Conservation (phyloP, 2,329 filamentous ascomycete species). For the Colletotrichum sp. region DNA sequence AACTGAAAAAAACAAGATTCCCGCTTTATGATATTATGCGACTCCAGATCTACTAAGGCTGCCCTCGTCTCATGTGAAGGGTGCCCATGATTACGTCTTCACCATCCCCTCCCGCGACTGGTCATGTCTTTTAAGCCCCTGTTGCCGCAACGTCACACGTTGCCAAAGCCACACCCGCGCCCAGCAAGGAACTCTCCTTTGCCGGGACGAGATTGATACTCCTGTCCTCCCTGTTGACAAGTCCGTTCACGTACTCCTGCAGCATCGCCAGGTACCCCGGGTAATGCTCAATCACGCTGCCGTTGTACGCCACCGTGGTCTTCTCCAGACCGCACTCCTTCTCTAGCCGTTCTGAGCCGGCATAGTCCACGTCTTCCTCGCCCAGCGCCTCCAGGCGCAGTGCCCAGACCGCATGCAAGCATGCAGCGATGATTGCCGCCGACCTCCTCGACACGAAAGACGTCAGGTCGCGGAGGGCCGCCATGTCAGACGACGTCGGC, state of each 20-base stretch:
- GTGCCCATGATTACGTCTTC: not conserved
- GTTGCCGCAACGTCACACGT: not conserved
- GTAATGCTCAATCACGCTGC: constrained; percentile 81
- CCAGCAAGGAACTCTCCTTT: constrained; percentile 76
- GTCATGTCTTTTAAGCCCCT: not conserved
- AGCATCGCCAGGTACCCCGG: constrained; percentile 68
- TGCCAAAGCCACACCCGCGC: constrained; percentile 74
- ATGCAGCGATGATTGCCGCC: constrained; percentile 63
- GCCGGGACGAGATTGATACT: constrained; percentile 70
- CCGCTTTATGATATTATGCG: constrained; percentile 2
- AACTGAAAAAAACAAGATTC: not conserved
- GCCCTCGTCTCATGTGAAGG: not conserved
- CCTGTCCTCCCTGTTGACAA: constrained; percentile 47
- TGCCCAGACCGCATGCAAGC: constrained; percentile 64
- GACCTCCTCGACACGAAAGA: constrained; percentile 62
- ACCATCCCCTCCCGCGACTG: not conserved
- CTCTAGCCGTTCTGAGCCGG: constrained; percentile 45
- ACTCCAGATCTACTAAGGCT: not conserved
- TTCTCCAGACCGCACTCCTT: constrained; percentile 50
- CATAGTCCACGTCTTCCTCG: constrained; percentile 27
- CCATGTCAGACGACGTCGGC: constrained; percentile 52
- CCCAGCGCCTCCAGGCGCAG: constrained; percentile 54
- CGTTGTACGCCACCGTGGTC: constrained; percentile 77
- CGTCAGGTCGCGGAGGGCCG: constrained; percentile 57
- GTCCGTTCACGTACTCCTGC: constrained; percentile 66